Evolutionary conservation across 2,329 filamentous ascomycete genomes (phyloP), one percentile per base, ranked within the genome.

Genomic region (Metarhizium sp.): DNA sequence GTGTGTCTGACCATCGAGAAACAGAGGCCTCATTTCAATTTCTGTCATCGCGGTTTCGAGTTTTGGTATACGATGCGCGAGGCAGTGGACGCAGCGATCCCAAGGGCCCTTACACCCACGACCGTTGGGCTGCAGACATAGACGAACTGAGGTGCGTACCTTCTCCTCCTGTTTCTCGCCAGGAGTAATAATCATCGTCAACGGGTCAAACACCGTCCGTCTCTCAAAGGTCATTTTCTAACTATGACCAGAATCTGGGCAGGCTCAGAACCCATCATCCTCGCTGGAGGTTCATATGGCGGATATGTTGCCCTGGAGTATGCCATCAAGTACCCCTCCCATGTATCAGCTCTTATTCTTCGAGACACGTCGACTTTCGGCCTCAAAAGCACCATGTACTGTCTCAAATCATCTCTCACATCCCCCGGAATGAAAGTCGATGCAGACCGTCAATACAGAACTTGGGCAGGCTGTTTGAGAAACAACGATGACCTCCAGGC

Each of bases 211-310:
- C 32, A 7, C 7, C 32, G 32, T 5, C 14, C 8, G 14, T 40
- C 10, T 20, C 42, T 20, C 13, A 18, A 18, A 6, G 16, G 6
- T 14, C 13, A 25, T 43, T 10, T 54, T 29, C 47, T 55, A 30
- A 38, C 36, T 52, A 46, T 8, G n/a, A 6, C 29, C 47, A 65
- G 63, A 36, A 51, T 45, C 29, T 61, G 59, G 59, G 59, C 61
- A 2, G 58, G 58, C 4, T 60, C 56, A 5, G 59, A 63, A 5
- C 60, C 42, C 2, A 57, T 61, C n/a, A 50, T 62, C 13, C 59
- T 65, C 2, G 62, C 62, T 2, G 63, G 60, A 14, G 60, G 59
- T 13, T 64, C 62, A 2, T 66, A 64, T 34, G 62, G 63, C 8
- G 63, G 60, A 11, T 59, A 58, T 25, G 20, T 66, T 11, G 59